Evolutionary conservation across 2,329 filamentous ascomycete species (phyloP).

Genomic region (Xylariaceae sp.): DNA sequence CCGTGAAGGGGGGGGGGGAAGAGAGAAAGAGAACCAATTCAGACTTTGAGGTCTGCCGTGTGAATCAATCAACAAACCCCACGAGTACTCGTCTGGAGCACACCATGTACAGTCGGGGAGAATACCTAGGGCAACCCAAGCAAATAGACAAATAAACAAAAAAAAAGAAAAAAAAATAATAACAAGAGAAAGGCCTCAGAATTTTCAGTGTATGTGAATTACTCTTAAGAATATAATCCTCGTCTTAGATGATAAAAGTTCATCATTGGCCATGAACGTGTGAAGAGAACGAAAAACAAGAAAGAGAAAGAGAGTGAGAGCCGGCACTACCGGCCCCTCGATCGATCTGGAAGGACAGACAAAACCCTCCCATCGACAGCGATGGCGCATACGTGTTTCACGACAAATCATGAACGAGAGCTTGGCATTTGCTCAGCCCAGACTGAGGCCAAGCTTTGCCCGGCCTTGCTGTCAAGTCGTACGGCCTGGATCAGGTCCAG

Average conservation of each 20-base stretch:
- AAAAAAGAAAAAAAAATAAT: neutral
- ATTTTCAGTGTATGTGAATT: conserved; percentile 33
- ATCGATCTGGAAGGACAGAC: neutral
- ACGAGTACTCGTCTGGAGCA: neutral
- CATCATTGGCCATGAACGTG: conserved; percentile 28
- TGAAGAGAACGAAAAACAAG: neutral
- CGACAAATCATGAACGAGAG: neutral
- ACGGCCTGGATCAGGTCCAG: neutral
- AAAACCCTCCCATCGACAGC: neutral
- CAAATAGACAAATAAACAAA: neutral
- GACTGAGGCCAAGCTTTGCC: neutral
- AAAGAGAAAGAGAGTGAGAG: neutral
- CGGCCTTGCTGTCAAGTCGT: neutral
- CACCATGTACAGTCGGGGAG: neutral
- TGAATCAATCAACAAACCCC: neutral
- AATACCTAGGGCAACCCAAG: neutral
- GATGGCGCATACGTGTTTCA: too few relatives aligned
- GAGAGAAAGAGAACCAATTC: neutral
- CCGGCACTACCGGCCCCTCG: neutral
- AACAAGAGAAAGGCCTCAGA: conserved; percentile 29
- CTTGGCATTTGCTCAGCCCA: neutral
- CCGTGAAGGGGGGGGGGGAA: neutral
- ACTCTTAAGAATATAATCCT: conserved; percentile 30
- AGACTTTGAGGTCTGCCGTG: neutral
- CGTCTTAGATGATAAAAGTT: conserved; percentile 27